Conservation (phyloP, 805 yeast species). For the Yarrowia divulgata region DNA sequence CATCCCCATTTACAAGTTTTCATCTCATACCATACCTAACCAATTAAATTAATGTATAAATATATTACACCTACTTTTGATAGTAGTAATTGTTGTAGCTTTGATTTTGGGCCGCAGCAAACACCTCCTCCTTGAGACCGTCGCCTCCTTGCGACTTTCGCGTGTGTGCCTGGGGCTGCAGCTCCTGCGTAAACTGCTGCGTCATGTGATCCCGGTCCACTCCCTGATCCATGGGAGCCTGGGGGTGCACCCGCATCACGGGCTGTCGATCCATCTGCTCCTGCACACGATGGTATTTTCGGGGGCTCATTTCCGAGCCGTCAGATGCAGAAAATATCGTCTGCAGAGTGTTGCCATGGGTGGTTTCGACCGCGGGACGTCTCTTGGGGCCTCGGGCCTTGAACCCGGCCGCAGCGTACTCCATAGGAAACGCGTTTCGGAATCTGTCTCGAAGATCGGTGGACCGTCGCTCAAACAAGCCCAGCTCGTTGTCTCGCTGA, state of each 20-base stretch:
- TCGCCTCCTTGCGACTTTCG: conserved; percentile 4
- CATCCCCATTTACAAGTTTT: no score
- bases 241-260: conserved; percentile 35
- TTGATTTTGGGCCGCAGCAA: conserved; percentile 13
- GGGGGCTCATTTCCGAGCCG: conserved; percentile 14
- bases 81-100: conserved; percentile 36
- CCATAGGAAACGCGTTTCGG: conserved; percentile 56
- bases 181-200: conserved; percentile 33
- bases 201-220: conserved; percentile 40
- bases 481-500: conserved; percentile 53
- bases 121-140: conserved; percentile 26
- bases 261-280: conserved; percentile 38
- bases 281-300: conserved; percentile 36
- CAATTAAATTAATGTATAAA: neutral
- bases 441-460: conserved; percentile 56
- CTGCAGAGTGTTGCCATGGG: conserved; percentile 35
- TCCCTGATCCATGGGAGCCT: conserved; percentile 38
- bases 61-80: conserved; percentile 35
- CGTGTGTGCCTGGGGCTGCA: conserved; percentile 28
- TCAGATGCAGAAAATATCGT: conserved; percentile 34
- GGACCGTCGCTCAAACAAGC: conserved; percentile 53
- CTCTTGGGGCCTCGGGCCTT: conserved; percentile 49
- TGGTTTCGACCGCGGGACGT: conserved; percentile 30
- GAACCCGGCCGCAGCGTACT: conserved; percentile 56
- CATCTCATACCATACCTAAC: no score